Percentiles rank a stretch among this genome's conserved stretches.
Evolutionary conservation across 2,329 filamentous ascomycete genomes (phyloP).

Genomic region (Talaromyces rugulosus): DNA sequence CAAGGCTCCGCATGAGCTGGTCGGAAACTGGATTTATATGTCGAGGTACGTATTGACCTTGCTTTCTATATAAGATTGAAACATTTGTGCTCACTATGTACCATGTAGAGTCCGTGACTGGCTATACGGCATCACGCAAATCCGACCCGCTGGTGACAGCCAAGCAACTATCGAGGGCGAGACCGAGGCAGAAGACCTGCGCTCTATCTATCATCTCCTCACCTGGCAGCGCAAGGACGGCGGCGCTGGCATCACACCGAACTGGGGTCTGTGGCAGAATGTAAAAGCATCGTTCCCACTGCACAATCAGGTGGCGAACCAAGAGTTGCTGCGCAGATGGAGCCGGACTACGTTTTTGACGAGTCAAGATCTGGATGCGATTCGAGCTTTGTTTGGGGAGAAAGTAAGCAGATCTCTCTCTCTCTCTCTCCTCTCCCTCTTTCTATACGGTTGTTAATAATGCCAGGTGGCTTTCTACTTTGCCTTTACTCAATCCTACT

Average conservation of each 20-base stretch:
- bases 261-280: slow-evolving; percentile 65
- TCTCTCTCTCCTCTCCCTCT: background rate
- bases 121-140: slow-evolving; percentile 79
- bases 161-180: slow-evolving; percentile 70
- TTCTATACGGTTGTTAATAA: background rate
- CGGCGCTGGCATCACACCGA: slow-evolving; percentile 71
- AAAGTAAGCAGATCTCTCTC: slow-evolving; percentile 39
- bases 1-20: slow-evolving; percentile 70
- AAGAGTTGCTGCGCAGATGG: slow-evolving; percentile 69
- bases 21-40: slow-evolving; percentile 77
- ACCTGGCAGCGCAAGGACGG: slow-evolving; percentile 69
- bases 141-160: slow-evolving; percentile 70
- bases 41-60: slow-evolving; percentile 53
- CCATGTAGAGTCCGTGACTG: slow-evolving; percentile 75
- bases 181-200: slow-evolving; percentile 80
- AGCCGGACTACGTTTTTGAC: slow-evolving; percentile 61
- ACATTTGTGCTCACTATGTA: background rate
- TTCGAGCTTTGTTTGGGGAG: slow-evolving; percentile 74
- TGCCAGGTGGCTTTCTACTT: slow-evolving; percentile 83
- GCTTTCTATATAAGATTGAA: background rate
- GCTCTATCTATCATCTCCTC: slow-evolving; percentile 82
- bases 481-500: slow-evolving; percentile 88
- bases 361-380: slow-evolving; percentile 66
- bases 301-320: slow-evolving; percentile 73
- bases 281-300: slow-evolving; percentile 77